These are phyloP conservation scores for Clonostachys byssicola DNA, from an alignment of 2,329 filamentous ascomycete genomes.

Conservation along the genomic window DNA sequence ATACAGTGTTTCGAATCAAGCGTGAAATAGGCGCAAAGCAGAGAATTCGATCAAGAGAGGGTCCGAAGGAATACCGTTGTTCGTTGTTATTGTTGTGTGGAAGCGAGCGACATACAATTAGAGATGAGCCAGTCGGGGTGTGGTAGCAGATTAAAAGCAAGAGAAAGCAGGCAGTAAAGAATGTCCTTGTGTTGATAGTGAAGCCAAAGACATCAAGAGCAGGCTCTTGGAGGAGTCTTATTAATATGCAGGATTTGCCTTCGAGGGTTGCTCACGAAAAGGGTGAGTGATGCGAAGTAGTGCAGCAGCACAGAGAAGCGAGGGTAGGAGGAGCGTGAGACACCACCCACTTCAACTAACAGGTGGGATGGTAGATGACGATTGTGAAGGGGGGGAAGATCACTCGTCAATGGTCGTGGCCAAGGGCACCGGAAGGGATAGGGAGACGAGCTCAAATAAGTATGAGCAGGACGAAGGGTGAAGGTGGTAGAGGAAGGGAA, in stretches of 20 bases:
- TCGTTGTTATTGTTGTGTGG: no score
- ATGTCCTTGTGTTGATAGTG: background rate
- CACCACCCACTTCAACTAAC: constrained; percentile 7
- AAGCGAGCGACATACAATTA: no score
- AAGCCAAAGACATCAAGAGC: no score
- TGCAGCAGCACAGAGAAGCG: constrained; percentile 13
- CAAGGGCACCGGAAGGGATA: background rate
- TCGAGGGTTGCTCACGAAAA: background rate
- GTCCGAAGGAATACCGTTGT: background rate
- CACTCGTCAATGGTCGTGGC: background rate
- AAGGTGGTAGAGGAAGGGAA: constrained; percentile 27
- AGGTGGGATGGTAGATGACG: constrained; percentile 13
- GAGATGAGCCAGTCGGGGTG: background rate
- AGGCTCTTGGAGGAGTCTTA: no score
- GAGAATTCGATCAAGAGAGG: background rate
- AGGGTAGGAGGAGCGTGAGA: constrained; percentile 21
- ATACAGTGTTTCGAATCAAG: background rate
- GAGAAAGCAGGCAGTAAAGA: background rate
- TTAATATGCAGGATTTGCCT: no score
- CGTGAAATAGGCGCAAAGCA: background rate
- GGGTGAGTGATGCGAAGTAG: constrained; percentile 6
- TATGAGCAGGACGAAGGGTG: constrained; percentile 17
- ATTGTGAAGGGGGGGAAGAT: constrained; percentile 18
- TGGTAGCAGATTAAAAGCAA: background rate
- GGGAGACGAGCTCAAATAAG: constrained; percentile 8